phyloP scores from a whole-genome alignment of 164 flowering plant species.

The Malania oleifera region DNA sequence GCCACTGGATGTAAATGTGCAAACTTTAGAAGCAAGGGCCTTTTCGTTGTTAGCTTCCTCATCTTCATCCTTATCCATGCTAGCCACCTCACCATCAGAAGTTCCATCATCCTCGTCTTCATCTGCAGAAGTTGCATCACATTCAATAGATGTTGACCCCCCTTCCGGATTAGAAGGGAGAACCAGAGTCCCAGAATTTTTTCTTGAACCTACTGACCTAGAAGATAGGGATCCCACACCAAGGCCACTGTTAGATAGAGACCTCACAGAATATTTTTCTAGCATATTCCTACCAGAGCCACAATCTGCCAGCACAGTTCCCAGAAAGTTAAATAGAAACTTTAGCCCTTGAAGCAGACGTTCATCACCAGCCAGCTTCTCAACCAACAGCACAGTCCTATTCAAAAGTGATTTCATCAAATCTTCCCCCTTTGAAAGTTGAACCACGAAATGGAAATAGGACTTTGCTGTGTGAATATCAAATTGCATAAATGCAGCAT shows the following conservation, averaged over 20 bases:
- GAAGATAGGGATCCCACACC: constrained; percentile 43
- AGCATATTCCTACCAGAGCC: constrained; percentile 43
- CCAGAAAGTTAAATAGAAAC: constrained; percentile 72
- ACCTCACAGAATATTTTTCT: constrained; percentile 46
- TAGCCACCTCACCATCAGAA: constrained; percentile 94
- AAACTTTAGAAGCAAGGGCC: constrained; percentile 92
- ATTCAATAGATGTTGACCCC: constrained; percentile 61
- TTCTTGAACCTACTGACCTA: constrained; percentile 48
- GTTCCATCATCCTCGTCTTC: constrained; percentile 99
- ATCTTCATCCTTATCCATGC: constrained; percentile 90
- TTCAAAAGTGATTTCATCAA: constrained; percentile 54
- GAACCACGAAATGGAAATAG: constrained; percentile 67
- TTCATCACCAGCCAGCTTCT: constrained; percentile 68
- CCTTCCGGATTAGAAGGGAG: constrained; percentile 65
- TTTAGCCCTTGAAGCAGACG: constrained; percentile 66
- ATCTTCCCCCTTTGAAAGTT: constrained; percentile 61
- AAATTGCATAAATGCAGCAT: constrained; percentile 60
- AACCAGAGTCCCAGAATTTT: constrained; percentile 53
- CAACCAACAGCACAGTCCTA: constrained; percentile 54
- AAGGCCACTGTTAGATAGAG: constrained; percentile 34
- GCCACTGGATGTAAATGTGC: constrained; percentile 98
- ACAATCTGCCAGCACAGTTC: constrained; percentile 51
- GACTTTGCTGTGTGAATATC: constrained; percentile 71
- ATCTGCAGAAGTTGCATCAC: constrained; percentile 91
- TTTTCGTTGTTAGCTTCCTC: constrained; percentile 82